Percentiles rank a stretch among this genome's conserved stretches.
phyloP scores from a whole-genome alignment of 2,329 filamentous ascomycete genomes.

The Fusarium devonianum region DNA sequence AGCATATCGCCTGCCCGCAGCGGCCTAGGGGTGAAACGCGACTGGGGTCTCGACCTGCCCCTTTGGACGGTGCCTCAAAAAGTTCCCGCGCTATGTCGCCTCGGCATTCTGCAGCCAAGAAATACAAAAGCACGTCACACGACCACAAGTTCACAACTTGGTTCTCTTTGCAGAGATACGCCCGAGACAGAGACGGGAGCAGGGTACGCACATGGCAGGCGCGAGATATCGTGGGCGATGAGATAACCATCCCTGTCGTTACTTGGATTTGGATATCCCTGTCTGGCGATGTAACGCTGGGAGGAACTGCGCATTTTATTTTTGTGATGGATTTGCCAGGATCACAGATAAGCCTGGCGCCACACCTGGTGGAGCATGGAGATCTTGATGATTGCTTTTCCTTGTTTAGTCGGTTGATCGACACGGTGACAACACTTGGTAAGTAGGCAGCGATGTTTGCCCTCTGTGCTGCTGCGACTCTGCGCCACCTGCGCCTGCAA shows the following conservation, averaged over 20 bases:
- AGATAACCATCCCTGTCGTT: too few species aligned
- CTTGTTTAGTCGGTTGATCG: too few species aligned
- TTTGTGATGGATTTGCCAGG: too few species aligned
- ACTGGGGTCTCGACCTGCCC: conserved; percentile 24
- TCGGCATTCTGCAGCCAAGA: conserved; percentile 27
- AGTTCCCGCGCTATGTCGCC: conserved; percentile 30
- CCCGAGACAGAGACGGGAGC: neutral
- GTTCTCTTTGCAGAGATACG: neutral
- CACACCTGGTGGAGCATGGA: too few species aligned
- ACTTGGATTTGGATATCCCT: neutral
- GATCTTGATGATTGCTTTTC: too few species aligned
- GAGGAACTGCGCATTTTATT: too few species aligned
- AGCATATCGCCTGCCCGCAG: conserved; percentile 26
- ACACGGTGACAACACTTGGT: too few species aligned
- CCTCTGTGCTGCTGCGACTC: too few species aligned
- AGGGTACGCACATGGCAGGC: neutral
- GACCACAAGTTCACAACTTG: conserved; percentile 36
- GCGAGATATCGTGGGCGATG: neutral
- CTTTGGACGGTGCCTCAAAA: conserved; percentile 24
- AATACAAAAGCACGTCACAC: neutral
- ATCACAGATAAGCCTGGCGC: too few species aligned
- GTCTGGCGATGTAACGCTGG: too few species aligned
- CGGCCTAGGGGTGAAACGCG: conserved; percentile 21
- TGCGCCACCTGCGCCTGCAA: too few species aligned
- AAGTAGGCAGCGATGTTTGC: too few species aligned